Evolutionary conservation across 2,329 filamentous ascomycete genomes (phyloP).

Genomic region (Trichoderma sp.): DNA sequence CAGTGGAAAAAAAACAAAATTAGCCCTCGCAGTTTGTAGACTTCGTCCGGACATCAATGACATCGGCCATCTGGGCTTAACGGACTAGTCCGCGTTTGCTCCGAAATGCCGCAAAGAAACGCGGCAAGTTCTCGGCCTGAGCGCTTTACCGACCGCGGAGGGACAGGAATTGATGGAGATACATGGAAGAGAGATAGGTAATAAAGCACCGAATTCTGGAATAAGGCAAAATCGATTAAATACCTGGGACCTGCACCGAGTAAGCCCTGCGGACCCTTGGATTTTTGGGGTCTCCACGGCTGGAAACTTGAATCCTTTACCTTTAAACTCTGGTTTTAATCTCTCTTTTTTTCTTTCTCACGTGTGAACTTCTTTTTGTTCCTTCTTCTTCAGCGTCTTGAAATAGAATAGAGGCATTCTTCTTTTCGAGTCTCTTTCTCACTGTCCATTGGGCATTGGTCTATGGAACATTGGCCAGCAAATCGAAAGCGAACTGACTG

Average conservation of each 20-base stretch:
- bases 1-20: background rate
- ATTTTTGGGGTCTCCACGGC: background rate
- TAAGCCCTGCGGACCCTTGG: background rate
- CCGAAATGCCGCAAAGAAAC: background rate
- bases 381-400: background rate
- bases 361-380: background rate
- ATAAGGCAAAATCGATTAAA: background rate
- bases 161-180: background rate
- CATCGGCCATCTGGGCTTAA: background rate
- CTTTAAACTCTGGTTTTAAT: background rate
- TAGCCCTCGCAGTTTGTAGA: background rate
- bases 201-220: background rate
- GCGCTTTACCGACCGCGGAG: constrained; percentile 2
- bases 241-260: background rate
- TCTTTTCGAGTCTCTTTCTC: background rate
- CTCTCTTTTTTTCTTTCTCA: background rate
- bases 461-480: background rate
- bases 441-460: background rate
- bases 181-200: background rate
- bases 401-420: background rate
- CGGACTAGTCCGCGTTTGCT: background rate
- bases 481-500: background rate
- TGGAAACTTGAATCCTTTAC: background rate
- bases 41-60: background rate
- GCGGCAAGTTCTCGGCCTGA: background rate